Percentiles rank a stretch among this genome's conserved stretches.
Evolutionary conservation across 306 rosid species (phyloP).

Genomic region (Quercus variabilis): DNA sequence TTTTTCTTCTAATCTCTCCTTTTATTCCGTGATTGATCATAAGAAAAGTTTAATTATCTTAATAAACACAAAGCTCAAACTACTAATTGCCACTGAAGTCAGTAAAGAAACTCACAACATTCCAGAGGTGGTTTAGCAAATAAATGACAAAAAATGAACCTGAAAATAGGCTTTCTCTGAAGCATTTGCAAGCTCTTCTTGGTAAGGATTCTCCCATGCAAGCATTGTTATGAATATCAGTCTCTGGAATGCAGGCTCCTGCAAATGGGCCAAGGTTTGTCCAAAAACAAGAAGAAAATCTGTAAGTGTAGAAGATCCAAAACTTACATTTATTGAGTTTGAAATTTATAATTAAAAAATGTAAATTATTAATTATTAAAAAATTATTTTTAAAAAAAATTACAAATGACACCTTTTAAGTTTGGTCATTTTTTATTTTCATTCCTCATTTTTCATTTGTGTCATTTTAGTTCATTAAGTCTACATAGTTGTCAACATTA

Average conservation of each 20-base stretch:
- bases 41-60: neutral
- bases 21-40: neutral
- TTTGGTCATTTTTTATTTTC: no score
- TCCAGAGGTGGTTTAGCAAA: slow-evolving; percentile 6
- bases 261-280: slow-evolving; percentile 16
- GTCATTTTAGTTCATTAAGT: no score
- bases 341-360: no score
- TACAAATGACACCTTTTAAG: no score
- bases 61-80: neutral
- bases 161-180: slow-evolving; percentile 69
- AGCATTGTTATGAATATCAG: slow-evolving; percentile 87
- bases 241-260: slow-evolving; percentile 97
- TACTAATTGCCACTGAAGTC: neutral
- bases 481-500: no score
- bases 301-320: neutral
- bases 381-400: no score
- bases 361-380: no score
- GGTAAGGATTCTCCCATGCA: slow-evolving; percentile 94
- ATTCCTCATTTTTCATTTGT: no score
- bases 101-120: neutral
- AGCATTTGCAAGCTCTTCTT: slow-evolving; percentile 35
- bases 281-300: slow-evolving; percentile 25
- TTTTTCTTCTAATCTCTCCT: neutral
- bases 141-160: slow-evolving; percentile 43
- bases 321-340: neutral